These are phyloP conservation scores for Mimosa pudica DNA, from an alignment of 306 rosid genomes.

Conservation along the genomic window DNA sequence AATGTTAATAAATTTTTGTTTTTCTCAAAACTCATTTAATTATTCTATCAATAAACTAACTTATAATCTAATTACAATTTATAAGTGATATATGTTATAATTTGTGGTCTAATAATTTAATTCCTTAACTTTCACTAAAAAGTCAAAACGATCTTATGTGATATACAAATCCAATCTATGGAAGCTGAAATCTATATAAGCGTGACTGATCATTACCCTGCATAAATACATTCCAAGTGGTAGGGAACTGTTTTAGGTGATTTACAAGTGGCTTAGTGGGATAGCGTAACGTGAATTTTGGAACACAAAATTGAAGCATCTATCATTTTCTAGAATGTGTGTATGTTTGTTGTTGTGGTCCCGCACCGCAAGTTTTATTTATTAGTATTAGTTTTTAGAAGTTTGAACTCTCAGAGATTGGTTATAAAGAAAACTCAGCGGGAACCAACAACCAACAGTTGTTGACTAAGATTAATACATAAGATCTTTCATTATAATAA, in stretches of 20 bases:
- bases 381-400: not conserved
- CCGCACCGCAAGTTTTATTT: not conserved
- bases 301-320: not conserved
- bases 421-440: not conserved
- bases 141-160: no score
- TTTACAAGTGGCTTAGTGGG: constrained; percentile 38
- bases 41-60: no score
- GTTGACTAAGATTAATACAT: not conserved
- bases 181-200: not conserved
- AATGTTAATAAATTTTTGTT: no score
- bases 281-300: not conserved
- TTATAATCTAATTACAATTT: no score
- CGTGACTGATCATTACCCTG: not conserved
- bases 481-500: not conserved
- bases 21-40: no score
- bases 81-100: no score
- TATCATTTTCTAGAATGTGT: constrained; percentile 14
- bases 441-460: not conserved
- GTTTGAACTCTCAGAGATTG: not conserved
- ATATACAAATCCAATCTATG: not conserved
- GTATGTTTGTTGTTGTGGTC: not conserved
- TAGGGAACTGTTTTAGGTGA: constrained; percentile 9
- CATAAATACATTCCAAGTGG: not conserved
- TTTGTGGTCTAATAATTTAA: no score
- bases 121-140: no score